Base-by-base conservation (phyloP, 2,329 filamentous ascomycete species). In the Ceratocystis destructans region DNA sequence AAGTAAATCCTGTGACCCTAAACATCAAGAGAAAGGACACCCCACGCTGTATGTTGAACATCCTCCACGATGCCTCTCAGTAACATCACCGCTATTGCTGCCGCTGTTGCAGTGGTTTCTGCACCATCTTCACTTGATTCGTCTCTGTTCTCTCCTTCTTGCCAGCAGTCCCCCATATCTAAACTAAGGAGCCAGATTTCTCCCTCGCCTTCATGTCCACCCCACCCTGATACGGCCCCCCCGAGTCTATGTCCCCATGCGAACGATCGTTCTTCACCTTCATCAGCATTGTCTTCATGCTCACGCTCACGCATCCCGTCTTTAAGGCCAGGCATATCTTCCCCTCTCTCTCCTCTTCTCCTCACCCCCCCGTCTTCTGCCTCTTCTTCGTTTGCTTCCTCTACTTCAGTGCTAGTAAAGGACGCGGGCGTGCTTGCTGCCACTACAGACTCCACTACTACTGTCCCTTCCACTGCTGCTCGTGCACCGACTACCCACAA, bases 271-370 rank as follows among this genome's bases (percentile, higher is more conserved):
- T 41, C 41, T 33, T 31, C 44, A 22, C 37, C 37, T 33, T 61
- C 41, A 31, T 45, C 31, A 45, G 44, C 59, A 25, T 55, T 59
- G 10, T 55, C 62, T 2, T 64, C 33, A 8, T 59, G 50, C 48
- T 61, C 64, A 48, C 22, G 22, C 48, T 61, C 64, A 48, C 50
- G 50, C 53, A 53, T 65, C 41, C 37, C 64, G n/a, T 65, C 50
- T 17, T 25, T 65, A 12, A 10, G 37, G 15, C 33, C 64, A 22
- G 64, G 59, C 20, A 5, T 57, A 28, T n/a, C 28, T n/a, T 59
- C 63, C 7, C 33, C 46, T 20, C 33, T 33, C 33, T 28, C 64
- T 55, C 53, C 63, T 45, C 50, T 65, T 57, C 17, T 31, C 6
- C 48, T 61, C 22, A 37, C 57, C 3, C 63, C 46, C 41, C 46